Base-by-base conservation (phyloP, 805 yeast species). In the Peterozyma xylosa region DNA sequence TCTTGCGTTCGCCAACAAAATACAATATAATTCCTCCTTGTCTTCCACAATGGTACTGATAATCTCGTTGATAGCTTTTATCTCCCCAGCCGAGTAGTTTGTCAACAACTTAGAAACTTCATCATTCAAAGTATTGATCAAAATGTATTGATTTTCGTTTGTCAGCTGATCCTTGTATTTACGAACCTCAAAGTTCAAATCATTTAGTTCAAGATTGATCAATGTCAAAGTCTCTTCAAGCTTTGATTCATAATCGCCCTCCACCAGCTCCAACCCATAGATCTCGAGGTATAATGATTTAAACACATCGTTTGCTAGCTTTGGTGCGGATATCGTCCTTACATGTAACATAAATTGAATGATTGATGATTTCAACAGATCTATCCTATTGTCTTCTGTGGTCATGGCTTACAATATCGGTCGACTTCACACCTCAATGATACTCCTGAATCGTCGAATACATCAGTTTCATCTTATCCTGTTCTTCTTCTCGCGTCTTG, bases 1-100 rank as follows among this genome's bases (percentile, higher is more conserved):
- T 29, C 59, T 56, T 6, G 73, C 72, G 37, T 60, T 64, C 9
- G 60, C 60, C 15, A 56, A 51, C 2, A 66, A 59, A 3, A 74
- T 49, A 0, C 63, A 56, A 50, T 57, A 74, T 11, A 63, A 46
- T 9, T 58, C 59, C 33, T 53, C 47, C 3, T 57, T 55, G 7
- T 49, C 59, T n/a, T 53, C 54, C 29, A 71, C 59, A 44, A 66
- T 65, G 33, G 53, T 48, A 27, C 70, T 73, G 14, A 77, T 55
- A 5, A 76, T 54, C 17, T 59, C 65, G 43, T 75, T 78, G 27
- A 78, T 65, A n/a, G 71, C 50, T 37, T 60, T 64, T 47, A 76
- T 71, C 64, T 70, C 68, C 33, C 54, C 58, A 10, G 61, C 60
- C 1, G 60, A 47, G 41, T 59, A 68, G 49, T 41, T 50, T 41